phyloP scores from a whole-genome alignment of 1,139 yeast genomes.

The Debaryomycetaceae sp. region DNA sequence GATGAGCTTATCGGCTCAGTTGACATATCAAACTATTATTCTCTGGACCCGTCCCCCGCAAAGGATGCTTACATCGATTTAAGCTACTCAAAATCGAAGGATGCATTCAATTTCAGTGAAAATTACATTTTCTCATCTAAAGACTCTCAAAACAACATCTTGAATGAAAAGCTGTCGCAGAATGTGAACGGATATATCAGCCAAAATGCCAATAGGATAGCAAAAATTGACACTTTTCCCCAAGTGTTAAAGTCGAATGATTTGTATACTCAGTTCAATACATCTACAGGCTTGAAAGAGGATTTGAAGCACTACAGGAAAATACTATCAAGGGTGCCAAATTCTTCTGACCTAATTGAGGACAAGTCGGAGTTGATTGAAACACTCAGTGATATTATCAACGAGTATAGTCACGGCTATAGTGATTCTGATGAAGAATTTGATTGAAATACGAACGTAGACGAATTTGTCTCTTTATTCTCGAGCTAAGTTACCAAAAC shows the following conservation, averaged over 20 bases:
- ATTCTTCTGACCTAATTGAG: constrained; percentile 43
- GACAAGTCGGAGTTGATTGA: constrained; percentile 67
- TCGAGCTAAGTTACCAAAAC: neutral
- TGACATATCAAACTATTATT: constrained; percentile 2
- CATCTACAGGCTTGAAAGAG: constrained; percentile 42
- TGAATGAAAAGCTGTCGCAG: neutral
- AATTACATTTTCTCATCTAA: constrained; percentile 11
- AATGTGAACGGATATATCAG: constrained; percentile 15
- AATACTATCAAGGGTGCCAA: constrained; percentile 36
- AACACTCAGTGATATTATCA: constrained; percentile 45
- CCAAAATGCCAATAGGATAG: constrained; percentile 17
- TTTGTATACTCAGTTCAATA: constrained; percentile 37
- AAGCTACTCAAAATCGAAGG: constrained; percentile 5
- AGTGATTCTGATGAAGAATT: constrained; percentile 38
- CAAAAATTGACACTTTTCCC: constrained; percentile 35
- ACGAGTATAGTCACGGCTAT: constrained; percentile 59
- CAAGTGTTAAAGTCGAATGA: constrained; percentile 9
- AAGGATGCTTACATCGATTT: constrained; percentile 6
- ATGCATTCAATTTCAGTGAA: constrained; percentile 13
- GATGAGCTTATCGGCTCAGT: constrained; percentile 1
- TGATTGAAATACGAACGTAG: constrained; percentile 9
- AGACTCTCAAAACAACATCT: neutral
- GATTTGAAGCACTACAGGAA: constrained; percentile 47
- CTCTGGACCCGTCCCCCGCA: neutral
- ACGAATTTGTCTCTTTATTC: neutral